These are phyloP conservation scores for Lachnellula arida DNA, from an alignment of 2,329 filamentous ascomycete genomes.

Conservation along the genomic window DNA sequence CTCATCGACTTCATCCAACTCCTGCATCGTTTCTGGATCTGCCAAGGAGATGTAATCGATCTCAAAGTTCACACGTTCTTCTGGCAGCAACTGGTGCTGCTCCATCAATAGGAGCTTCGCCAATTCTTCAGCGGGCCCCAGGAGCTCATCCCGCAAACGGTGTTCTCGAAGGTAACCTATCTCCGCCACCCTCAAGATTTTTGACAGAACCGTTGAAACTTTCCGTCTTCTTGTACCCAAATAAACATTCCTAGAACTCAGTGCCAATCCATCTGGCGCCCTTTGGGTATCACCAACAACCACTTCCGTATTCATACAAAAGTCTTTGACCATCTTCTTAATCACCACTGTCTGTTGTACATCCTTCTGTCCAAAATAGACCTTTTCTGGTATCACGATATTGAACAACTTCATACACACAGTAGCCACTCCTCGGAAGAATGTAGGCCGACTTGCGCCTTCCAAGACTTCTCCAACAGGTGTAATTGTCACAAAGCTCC, in stretches of 20 bases:
- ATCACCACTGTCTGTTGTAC: slow-evolving; percentile 94
- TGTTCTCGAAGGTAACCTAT: slow-evolving; percentile 52
- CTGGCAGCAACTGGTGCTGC: slow-evolving; percentile 56
- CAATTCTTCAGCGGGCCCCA: slow-evolving; percentile 64
- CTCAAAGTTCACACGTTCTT: slow-evolving; percentile 66
- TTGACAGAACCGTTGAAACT: slow-evolving; percentile 67
- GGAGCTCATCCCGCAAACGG: slow-evolving; percentile 57
- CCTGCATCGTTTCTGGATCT: slow-evolving; percentile 77
- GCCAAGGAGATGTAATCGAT: slow-evolving; percentile 91
- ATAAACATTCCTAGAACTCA: slow-evolving; percentile 93
- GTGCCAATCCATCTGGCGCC: slow-evolving; percentile 75
- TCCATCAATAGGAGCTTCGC: slow-evolving; percentile 49
- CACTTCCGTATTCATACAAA: slow-evolving; percentile 72
- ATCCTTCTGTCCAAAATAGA: slow-evolving; percentile 97
- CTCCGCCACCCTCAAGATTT: slow-evolving; percentile 67
- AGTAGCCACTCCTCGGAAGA: slow-evolving; percentile 94
- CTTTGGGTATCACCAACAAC: slow-evolving; percentile 70
- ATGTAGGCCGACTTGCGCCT: slow-evolving; percentile 81
- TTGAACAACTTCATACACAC: slow-evolving; percentile 95
- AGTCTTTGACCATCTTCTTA: slow-evolving; percentile 79
- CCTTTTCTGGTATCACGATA: slow-evolving; percentile 69
- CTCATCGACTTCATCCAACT: slow-evolving; percentile 67
- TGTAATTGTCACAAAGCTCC: slow-evolving; percentile 88
- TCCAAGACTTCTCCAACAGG: slow-evolving; percentile 79
- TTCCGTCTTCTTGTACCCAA: slow-evolving; percentile 69